These are phyloP conservation scores for Mycena galericulata DNA, from an alignment of 768 basidiomycete genomes.

Conservation along the genomic window DNA sequence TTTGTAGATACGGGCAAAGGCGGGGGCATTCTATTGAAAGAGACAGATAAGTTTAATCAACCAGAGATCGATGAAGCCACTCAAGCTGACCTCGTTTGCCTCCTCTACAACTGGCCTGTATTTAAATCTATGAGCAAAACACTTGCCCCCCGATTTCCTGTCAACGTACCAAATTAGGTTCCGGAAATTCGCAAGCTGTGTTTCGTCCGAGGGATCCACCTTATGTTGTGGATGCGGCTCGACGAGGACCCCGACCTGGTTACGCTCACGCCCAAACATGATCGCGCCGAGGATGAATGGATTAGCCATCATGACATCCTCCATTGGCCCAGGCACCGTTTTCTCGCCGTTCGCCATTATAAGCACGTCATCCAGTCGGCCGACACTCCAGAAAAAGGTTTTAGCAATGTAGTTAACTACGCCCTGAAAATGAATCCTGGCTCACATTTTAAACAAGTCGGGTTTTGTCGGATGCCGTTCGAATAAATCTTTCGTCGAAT, in stretches of 20 bases:
- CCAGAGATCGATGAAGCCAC: background rate
- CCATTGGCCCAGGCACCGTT: constrained; percentile 43
- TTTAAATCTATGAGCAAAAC: constrained; percentile 18
- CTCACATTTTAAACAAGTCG: constrained; percentile 45
- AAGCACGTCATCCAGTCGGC: constrained; percentile 45
- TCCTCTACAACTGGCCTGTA: constrained; percentile 55
- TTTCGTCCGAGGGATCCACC: constrained; percentile 18
- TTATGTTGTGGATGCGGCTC: constrained; percentile 33
- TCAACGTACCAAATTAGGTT: constrained; percentile 52
- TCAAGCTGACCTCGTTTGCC: constrained; percentile 48
- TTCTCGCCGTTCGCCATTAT: constrained; percentile 46
- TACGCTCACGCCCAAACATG: constrained; percentile 30
- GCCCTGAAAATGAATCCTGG: background rate
- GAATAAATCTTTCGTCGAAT: constrained; percentile 46
- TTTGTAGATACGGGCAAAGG: constrained; percentile 60
- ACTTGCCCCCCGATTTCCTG: background rate
- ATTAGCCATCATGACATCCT: constrained; percentile 33
- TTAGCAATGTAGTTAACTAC: background rate
- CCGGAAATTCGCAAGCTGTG: constrained; percentile 39
- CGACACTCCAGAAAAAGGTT: constrained; percentile 36
- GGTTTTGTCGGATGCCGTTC: constrained; percentile 47
- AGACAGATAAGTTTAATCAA: background rate
- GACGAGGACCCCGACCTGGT: constrained; percentile 39
- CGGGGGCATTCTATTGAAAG: constrained; percentile 46
- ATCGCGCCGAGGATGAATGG: constrained; percentile 33